Evolutionary conservation across 2,329 filamentous ascomycete genomes (phyloP).

Genomic region (Phialophora chinensis): DNA sequence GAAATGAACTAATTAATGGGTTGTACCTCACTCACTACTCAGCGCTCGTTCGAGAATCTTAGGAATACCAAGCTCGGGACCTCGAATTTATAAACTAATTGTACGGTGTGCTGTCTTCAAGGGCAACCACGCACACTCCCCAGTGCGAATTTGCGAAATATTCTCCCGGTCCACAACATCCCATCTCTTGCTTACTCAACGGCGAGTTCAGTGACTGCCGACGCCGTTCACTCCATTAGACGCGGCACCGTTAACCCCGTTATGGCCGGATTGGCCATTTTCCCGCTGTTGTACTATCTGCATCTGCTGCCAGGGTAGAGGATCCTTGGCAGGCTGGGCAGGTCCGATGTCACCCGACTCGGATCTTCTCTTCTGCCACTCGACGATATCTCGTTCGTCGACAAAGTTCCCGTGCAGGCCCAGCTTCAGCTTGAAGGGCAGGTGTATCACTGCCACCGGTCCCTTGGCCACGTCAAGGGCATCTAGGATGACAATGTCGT

Average conservation of each 20-base stretch:
- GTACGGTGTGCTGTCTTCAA: no score
- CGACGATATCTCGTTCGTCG: constrained; percentile 32
- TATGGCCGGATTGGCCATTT: neutral
- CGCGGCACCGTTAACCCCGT: constrained; percentile 12
- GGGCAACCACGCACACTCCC: no score
- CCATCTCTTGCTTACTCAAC: neutral
- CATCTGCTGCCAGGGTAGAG: constrained; percentile 35
- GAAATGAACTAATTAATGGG: no score
- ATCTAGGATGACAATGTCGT: constrained; percentile 47
- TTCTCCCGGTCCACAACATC: neutral
- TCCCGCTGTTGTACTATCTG: constrained; percentile 7
- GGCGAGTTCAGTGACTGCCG: neutral
- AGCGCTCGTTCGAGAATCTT: no score
- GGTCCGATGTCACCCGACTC: constrained; percentile 30
- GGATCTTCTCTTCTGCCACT: constrained; percentile 27
- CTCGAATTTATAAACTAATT: no score
- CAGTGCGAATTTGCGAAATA: neutral
- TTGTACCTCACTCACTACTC: no score
- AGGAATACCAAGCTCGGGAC: no score
- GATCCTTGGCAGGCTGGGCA: constrained; percentile 27
- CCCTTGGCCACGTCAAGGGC: constrained; percentile 42
- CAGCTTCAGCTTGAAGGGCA: constrained; percentile 45
- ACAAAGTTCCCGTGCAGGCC: constrained; percentile 47
- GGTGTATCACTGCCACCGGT: constrained; percentile 43
- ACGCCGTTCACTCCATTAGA: constrained; percentile 16